Evolutionary conservation across 768 basidiomycete species (phyloP).

Genomic region (Suillus subaureus): DNA sequence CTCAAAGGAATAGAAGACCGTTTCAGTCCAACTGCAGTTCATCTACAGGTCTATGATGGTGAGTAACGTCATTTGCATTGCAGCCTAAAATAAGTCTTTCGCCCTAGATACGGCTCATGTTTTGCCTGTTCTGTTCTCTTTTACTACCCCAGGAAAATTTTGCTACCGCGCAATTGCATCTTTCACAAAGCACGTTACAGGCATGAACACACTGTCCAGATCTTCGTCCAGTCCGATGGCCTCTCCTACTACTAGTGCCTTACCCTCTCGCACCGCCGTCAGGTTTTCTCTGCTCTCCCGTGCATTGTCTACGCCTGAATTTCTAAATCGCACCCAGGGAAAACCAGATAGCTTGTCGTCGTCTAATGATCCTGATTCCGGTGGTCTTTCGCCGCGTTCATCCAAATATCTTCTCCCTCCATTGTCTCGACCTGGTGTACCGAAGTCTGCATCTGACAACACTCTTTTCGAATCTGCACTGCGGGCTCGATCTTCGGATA

Average conservation of each 20-base stretch:
- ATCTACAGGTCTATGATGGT: slow-evolving; percentile 94
- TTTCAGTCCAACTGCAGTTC: slow-evolving; percentile 72
- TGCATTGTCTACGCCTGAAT: slow-evolving; percentile 13
- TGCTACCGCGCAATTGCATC: slow-evolving; percentile 78
- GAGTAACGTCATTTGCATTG: slow-evolving; percentile 17
- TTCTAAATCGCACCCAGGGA: slow-evolving; percentile 1
- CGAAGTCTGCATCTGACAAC: slow-evolving; percentile 18
- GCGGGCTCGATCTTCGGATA: neutral
- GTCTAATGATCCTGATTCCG: neutral
- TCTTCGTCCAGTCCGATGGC: slow-evolving; percentile 11
- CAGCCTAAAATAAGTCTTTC: slow-evolving; percentile 20
- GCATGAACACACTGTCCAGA: slow-evolving; percentile 33
- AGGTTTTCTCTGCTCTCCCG: slow-evolving; percentile 6
- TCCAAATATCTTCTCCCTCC: slow-evolving; percentile 10
- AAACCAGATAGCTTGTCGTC: neutral
- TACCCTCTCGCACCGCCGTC: neutral
- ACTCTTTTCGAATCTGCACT: neutral
- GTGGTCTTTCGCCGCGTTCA: neutral
- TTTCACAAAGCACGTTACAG: slow-evolving; percentile 69
- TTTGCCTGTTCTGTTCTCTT: slow-evolving; percentile 72
- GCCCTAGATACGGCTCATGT: slow-evolving; percentile 68
- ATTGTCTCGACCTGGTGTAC: slow-evolving; percentile 15
- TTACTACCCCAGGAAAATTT: slow-evolving; percentile 78
- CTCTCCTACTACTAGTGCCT: slow-evolving; percentile 11
- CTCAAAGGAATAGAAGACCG: slow-evolving; percentile 56